A percentile compares a stretch with the other conserved stretches of the same genome.
phyloP scores from a whole-genome alignment of 352 stramenopile species.

The Phytopythium chamaehyphon region DNA sequence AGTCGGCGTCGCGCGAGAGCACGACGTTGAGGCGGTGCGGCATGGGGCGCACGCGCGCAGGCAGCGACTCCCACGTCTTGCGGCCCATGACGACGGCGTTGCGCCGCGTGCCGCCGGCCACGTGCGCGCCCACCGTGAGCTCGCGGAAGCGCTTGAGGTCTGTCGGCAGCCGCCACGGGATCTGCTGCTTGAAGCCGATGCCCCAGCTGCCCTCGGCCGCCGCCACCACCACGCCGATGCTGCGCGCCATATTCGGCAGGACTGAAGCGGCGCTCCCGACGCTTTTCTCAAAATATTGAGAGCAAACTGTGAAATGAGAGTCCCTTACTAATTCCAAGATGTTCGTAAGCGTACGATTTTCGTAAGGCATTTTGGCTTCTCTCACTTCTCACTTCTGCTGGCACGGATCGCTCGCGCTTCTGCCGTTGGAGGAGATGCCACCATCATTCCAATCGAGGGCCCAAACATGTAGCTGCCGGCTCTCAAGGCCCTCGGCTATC shows the following conservation, averaged over 20 bases:
- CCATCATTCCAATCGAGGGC: no score
- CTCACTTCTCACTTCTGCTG: no score
- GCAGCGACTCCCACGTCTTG: slow-evolving; percentile 99
- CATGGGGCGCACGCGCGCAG: slow-evolving; percentile 94
- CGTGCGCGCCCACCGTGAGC: slow-evolving; percentile 70
- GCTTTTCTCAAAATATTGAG: no score
- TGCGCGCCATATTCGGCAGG: slow-evolving; percentile 15
- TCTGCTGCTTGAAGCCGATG: slow-evolving; percentile 81
- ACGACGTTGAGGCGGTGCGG: slow-evolving; percentile 95
- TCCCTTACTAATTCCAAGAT: no score
- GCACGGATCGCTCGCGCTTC: no score
- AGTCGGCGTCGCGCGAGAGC: slow-evolving; percentile 81
- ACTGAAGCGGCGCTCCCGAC: no score
- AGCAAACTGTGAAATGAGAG: no score
- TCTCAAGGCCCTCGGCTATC: no score
- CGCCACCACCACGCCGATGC: slow-evolving; percentile 85
- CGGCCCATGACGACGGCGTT: slow-evolving; percentile 99
- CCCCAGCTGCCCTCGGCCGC: slow-evolving; percentile 79
- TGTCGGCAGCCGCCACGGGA: slow-evolving; percentile 94
- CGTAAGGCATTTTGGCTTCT: no score
- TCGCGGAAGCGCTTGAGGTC: slow-evolving; percentile 97
- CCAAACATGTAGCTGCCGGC: no score
- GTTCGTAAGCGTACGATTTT: no score
- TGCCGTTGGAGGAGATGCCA: no score
- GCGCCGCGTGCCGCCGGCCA: slow-evolving; percentile 18